Evolutionary conservation across 78 protist genomes (phyloP).

Genomic region (Dictyostelium purpureum): DNA sequence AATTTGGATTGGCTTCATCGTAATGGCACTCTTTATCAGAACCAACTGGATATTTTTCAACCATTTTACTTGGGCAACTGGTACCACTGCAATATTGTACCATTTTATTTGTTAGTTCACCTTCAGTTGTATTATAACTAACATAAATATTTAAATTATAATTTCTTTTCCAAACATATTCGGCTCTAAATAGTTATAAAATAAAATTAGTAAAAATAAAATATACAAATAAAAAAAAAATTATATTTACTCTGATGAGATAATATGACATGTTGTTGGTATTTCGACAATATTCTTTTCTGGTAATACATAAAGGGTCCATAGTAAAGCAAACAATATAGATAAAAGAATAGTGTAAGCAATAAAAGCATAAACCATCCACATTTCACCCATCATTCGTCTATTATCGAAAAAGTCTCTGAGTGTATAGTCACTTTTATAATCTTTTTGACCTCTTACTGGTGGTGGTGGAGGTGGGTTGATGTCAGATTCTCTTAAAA

Average conservation of each 20-base stretch:
- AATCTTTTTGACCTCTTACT: no score
- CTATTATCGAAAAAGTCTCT: background rate
- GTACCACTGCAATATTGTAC: constrained; percentile 15
- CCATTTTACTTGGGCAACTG: constrained; percentile 24
- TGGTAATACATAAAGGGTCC: constrained; percentile 41
- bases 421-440: constrained; percentile 15
- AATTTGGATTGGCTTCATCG: constrained; percentile 24
- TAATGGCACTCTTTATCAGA: background rate
- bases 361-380: constrained; percentile 18
- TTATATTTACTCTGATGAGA: constrained; percentile 8
- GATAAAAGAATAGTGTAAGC: background rate
- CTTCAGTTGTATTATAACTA: background rate
- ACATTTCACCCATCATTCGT: constrained; percentile 9
- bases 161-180: constrained; percentile 33
- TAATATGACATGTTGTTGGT: background rate
- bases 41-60: constrained; percentile 3
- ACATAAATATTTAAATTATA: constrained; percentile 33
- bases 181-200: background rate
- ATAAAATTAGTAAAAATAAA: background rate
- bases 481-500: constrained; percentile 21
- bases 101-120: background rate
- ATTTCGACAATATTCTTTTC: constrained; percentile 9
- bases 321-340: constrained; percentile 10
- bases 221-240: background rate
- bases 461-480: constrained; percentile 25